Evolutionary conservation across 75 land plant genomes (phyloP), one percentile per base, ranked within the genome.

Genomic region (Adiantum capillusveneris): DNA sequence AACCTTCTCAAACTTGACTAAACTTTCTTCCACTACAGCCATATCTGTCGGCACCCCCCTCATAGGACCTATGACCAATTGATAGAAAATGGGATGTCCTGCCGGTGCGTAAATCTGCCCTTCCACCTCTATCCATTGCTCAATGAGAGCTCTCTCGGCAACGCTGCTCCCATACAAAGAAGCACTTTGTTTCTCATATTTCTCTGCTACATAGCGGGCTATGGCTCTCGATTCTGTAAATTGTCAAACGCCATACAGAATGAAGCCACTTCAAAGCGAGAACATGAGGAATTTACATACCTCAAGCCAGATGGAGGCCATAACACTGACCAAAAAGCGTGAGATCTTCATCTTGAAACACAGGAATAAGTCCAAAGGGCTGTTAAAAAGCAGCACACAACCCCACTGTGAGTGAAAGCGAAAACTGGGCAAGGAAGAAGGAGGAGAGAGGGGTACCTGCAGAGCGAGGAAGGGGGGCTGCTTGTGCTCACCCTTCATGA

Each of bases 71-170:
- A 69, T 75, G 16, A 71, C 42, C 27, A 72, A 53, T 29, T 75
- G 77, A 31, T 78, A 41, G 0, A 73, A 65, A 29, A 85, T 25
- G 0, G 65, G 21, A 34, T 62, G 63, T 43, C 53, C 52, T 18
- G 68, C 69, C 0, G 86, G 74, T 37, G 68, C 16, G 72, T 48
- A 86, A 41, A 63, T 79, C 21, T 80, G 79, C 11, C 60, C 46
- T 46, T 83, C 86, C 3, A 75, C 71, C 18, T 82, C 82, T 58
- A 86, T 52, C 86, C 90, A 82, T 53, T 86, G 83, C 57, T 86
- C 86, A 11, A 86, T 63, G 29, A 53, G 21, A 1, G 67, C 82
- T 28, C 73, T 65, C 56, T 81, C 83, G 44, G 48, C 25, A 3
- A 52, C 6, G 26, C 57, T 70, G 11, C 18, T 26, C 19, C 81